Conservation (phyloP, 2,329 filamentous ascomycete species). For the Myriosclerotinia curreyana region DNA sequence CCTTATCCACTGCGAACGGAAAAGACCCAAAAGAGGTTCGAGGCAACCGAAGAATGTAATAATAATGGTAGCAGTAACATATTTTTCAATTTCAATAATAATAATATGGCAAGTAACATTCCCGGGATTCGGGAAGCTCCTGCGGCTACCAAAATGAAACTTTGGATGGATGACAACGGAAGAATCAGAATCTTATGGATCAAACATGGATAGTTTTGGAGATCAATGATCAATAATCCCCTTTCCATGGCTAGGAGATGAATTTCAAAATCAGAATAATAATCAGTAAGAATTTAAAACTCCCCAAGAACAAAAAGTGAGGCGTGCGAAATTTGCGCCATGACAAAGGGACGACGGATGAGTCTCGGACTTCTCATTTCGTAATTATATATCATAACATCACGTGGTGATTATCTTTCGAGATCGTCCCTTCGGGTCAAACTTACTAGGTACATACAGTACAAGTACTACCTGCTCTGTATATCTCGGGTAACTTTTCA, state of each 20-base stretch:
- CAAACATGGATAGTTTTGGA: conserved; percentile 21
- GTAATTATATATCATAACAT: neutral
- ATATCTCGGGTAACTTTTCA: neutral
- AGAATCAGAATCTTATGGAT: conserved; percentile 17
- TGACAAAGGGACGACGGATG: neutral
- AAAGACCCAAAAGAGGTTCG: neutral
- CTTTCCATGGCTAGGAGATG: too few relatives aligned
- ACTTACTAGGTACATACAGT: too few relatives aligned
- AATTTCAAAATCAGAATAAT: too few relatives aligned
- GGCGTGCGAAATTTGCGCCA: conserved; percentile 16
- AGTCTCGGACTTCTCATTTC: conserved; percentile 4
- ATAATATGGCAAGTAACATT: too few relatives aligned
- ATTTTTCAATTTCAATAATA: neutral
- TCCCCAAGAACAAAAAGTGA: conserved; percentile 1
- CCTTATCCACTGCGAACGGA: conserved; percentile 6
- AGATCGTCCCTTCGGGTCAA: too few relatives aligned
- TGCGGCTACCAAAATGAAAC: conserved; percentile 11
- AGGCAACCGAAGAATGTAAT: conserved; percentile 12
- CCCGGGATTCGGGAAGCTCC: neutral
- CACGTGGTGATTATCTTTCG: neutral
- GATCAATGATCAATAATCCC: too few relatives aligned
- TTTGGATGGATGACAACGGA: neutral
- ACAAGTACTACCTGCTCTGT: neutral
- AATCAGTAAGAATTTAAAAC: too few relatives aligned
- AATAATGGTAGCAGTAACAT: conserved; percentile 1